Evolutionary conservation across 768 basidiomycete genomes (phyloP), one percentile per base, ranked within the genome.

Genomic region (Russula brevipes): DNA sequence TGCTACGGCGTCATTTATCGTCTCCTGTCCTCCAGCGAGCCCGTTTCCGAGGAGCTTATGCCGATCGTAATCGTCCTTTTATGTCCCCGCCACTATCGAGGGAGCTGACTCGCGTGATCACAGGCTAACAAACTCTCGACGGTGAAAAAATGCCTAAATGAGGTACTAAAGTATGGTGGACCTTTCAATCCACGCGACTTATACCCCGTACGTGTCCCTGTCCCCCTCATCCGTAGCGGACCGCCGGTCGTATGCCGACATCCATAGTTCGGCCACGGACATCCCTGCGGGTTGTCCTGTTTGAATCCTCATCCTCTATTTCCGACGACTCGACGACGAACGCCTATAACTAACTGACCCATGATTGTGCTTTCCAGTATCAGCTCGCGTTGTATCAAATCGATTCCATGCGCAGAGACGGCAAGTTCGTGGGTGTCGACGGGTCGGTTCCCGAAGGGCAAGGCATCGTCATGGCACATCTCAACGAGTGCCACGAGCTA

Each of bases 11-110:
- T 98, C 56, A 95, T 97, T 69, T 98, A 98, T 74, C 83, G 89
- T 35, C 75, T 99, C 54, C 82, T 99, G 65, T 94, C 94, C 31
- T 94, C 94, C 19, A 93, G 91, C 66, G 96, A 98, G 76, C 97
- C 97, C 0, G 94, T 99, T 2, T 96, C 94, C 0, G 97, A 99
- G 74, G 97, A 98, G 74, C 78, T 99, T 16, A 98, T 98, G 91
- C 95, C 95, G 5, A 83, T 97, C 44, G 95, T 95, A 74, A 59
- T 84, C 72, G 45, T 63, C 49, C 10, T 58, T 5, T 33, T 11
- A 4, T 49, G 50, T 60, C 10, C 10, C 30, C 55, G 17, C 59
- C 42, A 57, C 2, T 45, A 58, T 24, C 50, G 35, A 19, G 33
- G 16, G 33, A 16, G 9, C 45, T 52, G 8, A 58, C 39, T 47